A percentile compares a stretch with the other conserved stretches of the same genome.
phyloP scores from a whole-genome alignment of 192 early-diverging fungal species.

The Backusella morwellensis region DNA sequence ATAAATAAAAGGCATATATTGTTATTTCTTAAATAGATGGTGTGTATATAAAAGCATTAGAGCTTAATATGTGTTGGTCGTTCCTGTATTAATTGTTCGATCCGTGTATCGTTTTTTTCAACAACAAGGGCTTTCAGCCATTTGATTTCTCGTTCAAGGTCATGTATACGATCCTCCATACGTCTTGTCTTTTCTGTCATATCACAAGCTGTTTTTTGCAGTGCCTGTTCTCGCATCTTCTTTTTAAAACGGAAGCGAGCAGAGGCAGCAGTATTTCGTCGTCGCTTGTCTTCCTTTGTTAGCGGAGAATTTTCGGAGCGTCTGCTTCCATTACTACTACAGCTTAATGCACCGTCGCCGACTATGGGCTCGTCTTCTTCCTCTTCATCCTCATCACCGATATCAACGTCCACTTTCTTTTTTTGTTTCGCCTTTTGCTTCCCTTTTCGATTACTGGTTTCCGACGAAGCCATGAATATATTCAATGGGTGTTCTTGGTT shows the following conservation, averaged over 20 bases:
- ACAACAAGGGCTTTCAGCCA: slow-evolving; percentile 59
- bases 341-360: slow-evolving; percentile 6
- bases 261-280: slow-evolving; percentile 91
- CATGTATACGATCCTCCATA: slow-evolving; percentile 75
- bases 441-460: neutral
- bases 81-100: slow-evolving; percentile 11
- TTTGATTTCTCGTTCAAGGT: slow-evolving; percentile 88
- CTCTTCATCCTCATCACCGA: neutral
- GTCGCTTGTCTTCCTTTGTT: slow-evolving; percentile 79
- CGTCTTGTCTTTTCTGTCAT: slow-evolving; percentile 71
- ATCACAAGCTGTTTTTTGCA: slow-evolving; percentile 80
- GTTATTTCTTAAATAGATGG: neutral
- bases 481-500: neutral
- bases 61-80: neutral
- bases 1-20: neutral
- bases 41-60: neutral
- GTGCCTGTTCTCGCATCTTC: slow-evolving; percentile 81
- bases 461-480: neutral
- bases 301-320: neutral
- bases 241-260: slow-evolving; percentile 94
- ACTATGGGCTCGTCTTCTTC: neutral
- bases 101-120: slow-evolving; percentile 35
- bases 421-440: neutral
- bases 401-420: neutral
- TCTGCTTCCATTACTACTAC: slow-evolving; percentile 6